Base-by-base conservation (phyloP, 2,329 filamentous ascomycete genomes). In the Magnaporthiopsis rhizophila region DNA sequence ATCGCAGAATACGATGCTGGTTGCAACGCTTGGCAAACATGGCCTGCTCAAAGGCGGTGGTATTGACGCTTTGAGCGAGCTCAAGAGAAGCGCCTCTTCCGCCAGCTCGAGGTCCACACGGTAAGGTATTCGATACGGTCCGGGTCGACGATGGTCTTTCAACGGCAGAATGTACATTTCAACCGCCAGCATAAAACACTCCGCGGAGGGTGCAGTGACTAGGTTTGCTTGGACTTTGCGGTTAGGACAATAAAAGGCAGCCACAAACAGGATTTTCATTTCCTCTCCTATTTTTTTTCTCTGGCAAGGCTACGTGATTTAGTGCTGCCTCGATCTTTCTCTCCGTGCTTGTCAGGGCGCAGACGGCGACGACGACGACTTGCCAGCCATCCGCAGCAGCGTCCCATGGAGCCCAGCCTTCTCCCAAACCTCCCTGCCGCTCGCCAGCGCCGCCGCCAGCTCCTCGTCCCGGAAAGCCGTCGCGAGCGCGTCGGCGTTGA, bases 1-100 rank as follows among this genome's bases (percentile, higher is more conserved):
- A 21, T 74, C 76, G 1, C 81, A 87, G 74, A 87, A 87, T 68
- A 87, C 85, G 3, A 77, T 77, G 75, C 75, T 88, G 2, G 83
- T 82, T 0, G 83, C 82, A 9, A 78, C 76, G 67, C 68, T 87
- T 61, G 84, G 84, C n/a, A 79, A 72, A 67, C 60, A 64, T 32
- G 65, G 65, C 21, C 38, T 65, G 59, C 59, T 65, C 9, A 60
- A 59, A 24, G 59, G 59, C 9, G 63, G 63, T 13, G 32, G 62
- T 9, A 38, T 38, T 18, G 63, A 64, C 18, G 58, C 38, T 6
- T 61, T 34, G 63, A 64, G 45, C 58, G 58, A 64, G 5, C 28
- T 61, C n/a, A 38, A 38, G 28, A 58, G 34, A 36, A 53, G 45
- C 21, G n/a, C 18, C 2, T 53, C 45, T 53, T 53, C 45, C 1